Conservation (phyloP, 352 stramenopile genomes). For the Pythium vanterpoolii region DNA sequence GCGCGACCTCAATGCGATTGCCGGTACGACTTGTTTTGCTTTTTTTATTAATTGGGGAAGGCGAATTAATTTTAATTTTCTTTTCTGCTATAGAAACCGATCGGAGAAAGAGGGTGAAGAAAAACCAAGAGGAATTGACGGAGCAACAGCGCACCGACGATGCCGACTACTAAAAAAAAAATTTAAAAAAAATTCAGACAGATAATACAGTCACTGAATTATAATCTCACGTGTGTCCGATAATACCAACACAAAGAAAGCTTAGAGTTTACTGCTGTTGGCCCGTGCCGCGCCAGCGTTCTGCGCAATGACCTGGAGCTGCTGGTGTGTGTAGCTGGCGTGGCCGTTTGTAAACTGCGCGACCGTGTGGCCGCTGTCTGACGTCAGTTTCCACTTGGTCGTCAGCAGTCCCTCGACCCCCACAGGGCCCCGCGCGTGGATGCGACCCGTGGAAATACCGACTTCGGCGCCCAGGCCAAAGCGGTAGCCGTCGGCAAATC, state of each 20-base stretch:
- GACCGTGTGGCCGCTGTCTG: slow-evolving; percentile 80
- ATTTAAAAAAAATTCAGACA: neutral
- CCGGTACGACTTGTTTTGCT: slow-evolving; percentile 21
- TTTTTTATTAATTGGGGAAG: neutral
- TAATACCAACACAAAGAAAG: no score
- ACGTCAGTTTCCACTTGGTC: slow-evolving; percentile 96
- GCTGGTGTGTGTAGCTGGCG: slow-evolving; percentile 66
- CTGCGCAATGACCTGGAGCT: slow-evolving; percentile 66
- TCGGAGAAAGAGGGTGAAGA: slow-evolving; percentile 60
- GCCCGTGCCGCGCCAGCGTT: slow-evolving; percentile 55
- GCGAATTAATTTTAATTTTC: neutral
- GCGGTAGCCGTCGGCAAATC: slow-evolving; percentile 94
- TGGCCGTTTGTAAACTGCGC: slow-evolving; percentile 51
- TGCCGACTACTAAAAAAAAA: slow-evolving; percentile 26
- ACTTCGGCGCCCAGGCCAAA: slow-evolving; percentile 98
- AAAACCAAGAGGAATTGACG: slow-evolving; percentile 28
- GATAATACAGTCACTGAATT: no score
- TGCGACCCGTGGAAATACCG: slow-evolving; percentile 96
- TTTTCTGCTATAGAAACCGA: slow-evolving; percentile 45
- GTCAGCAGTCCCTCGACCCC: slow-evolving; percentile 97
- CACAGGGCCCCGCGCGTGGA: slow-evolving; percentile 95
- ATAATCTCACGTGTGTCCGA: neutral
- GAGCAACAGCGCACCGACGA: slow-evolving; percentile 34
- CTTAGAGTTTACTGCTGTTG: slow-evolving; percentile 70
- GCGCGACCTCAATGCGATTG: slow-evolving; percentile 65